phyloP scores from a whole-genome alignment of 352 stramenopile species.

The Pythium pyrilobum region DNA sequence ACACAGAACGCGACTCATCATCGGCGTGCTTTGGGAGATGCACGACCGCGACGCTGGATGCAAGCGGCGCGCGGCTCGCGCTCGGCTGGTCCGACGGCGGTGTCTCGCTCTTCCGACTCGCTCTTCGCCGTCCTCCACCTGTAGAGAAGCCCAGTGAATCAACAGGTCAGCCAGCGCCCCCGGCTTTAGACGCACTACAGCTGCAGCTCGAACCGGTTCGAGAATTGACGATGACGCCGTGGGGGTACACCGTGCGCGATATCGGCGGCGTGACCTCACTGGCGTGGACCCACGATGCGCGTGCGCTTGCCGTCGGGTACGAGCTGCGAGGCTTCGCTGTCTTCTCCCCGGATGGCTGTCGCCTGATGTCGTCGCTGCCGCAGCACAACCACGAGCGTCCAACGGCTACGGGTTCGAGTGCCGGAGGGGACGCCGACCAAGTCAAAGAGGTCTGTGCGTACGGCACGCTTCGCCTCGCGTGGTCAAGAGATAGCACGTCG shows the following conservation, averaged over 20 bases:
- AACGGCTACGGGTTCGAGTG: slow-evolving; percentile 1
- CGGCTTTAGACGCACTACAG: too few relatives aligned
- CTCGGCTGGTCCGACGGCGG: slow-evolving; percentile 73
- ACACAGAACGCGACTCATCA: slow-evolving; percentile 34
- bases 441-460: slow-evolving; percentile 56
- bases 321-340: slow-evolving; percentile 67
- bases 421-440: slow-evolving; percentile 1
- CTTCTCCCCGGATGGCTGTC: slow-evolving; percentile 75
- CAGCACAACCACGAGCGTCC: slow-evolving; percentile 66
- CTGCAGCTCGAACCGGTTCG: slow-evolving; percentile 41
- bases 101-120: slow-evolving; percentile 58
- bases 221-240: slow-evolving; percentile 52
- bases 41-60: slow-evolving; percentile 41
- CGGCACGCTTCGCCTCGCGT: slow-evolving; percentile 54
- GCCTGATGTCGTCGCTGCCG: slow-evolving; percentile 77
- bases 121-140: slow-evolving; percentile 18
- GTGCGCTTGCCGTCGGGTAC: slow-evolving; percentile 62
- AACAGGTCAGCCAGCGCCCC: neutral
- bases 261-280: slow-evolving; percentile 55
- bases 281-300: slow-evolving; percentile 60
- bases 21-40: slow-evolving; percentile 34
- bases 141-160: neutral
- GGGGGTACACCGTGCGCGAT: slow-evolving; percentile 55
- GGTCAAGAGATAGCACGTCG: slow-evolving; percentile 53
- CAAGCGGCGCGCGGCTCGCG: slow-evolving; percentile 40